Evolutionary conservation across 495 filamentous ascomycete species (phyloP), one percentile per base, ranked within the genome.

Genomic region (Antarctomyces pellizariae): DNA sequence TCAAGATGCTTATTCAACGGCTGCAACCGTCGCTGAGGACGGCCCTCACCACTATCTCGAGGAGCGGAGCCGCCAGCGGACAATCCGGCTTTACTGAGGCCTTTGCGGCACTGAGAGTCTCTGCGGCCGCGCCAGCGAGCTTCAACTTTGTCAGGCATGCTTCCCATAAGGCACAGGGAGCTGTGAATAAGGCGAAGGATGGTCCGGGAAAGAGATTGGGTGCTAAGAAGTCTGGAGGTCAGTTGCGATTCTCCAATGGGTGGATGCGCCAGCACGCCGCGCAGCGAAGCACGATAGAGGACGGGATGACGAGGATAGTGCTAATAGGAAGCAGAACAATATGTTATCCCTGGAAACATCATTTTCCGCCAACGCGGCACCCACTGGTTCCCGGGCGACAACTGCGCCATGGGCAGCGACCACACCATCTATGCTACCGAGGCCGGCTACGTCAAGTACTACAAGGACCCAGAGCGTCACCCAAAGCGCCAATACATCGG

Each of bases 281-380:
- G 15, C 14, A 18, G 12, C n/a, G 21, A 14, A 13, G 13, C 9
- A 7, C 10, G 13, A n/a, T 9, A 8, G 8, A 7, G 10, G 32
- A 19, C 13, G 13, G 22, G n/a, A n/a, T 16, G 13, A 14, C 13
- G 7, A 13, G 15, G 23, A 26, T 28, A n/a, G 24, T 14, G 10
- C 20, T 18, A 27, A 16, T 19, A 20, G 14, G 4, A 16, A 6
- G 13, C 42, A 76, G 72, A 79, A 41, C 70, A 92, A 49, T 84
- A 76, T 44, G 86, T 99, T 7, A 68, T 83, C 24, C 69, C 79
- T 2, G 89, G 89, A 15, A 91, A 86, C 59, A 95, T 99, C 48
- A 83, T 99, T 52, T 99, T 89, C 66, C 71, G 73, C 36, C 86
- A 99, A 51, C 73, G 86, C 31, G 86, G 86, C 34, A 84, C 89